Base-by-base conservation (phyloP, 768 basidiomycete species). In the Collybiopsis confluens region DNA sequence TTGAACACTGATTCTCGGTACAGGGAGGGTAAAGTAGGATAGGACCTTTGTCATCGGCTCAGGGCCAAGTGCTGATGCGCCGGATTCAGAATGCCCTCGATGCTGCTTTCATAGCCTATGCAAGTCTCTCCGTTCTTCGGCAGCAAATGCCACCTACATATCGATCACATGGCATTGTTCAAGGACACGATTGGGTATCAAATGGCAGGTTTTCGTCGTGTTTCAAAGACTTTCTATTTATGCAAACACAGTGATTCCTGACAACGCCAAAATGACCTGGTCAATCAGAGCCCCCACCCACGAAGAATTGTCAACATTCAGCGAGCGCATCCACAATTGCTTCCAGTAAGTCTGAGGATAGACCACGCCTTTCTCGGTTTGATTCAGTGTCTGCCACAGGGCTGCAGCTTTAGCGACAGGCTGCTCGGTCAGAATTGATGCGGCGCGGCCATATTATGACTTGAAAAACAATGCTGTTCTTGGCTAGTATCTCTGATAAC, bases 1-100 rank as follows among this genome's bases (percentile, higher is more conserved):
- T 43, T 2, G 26, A 2, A 11, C 26, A 18, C 44, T 45, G 11
- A 26, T 26, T 27, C 15, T 45, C 26, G 2, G 4, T 45, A 6
- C 55, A 80, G 79, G 88, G 89, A 94, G 67, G 92, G 87, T 21
- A 79, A 78, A 38, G n/a, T n/a, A n/a, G n/a, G n/a, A n/a, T n/a
- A n/a, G n/a, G n/a, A n/a, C n/a, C n/a, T n/a, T n/a, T n/a, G n/a
- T n/a, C n/a, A n/a, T n/a, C n/a, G n/a, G n/a, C n/a, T n/a, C n/a
- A n/a, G n/a, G n/a, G n/a, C n/a, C n/a, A n/a, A n/a, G n/a, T n/a
- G n/a, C n/a, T n/a, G n/a, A n/a, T n/a, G n/a, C n/a, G n/a, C n/a
- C n/a, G n/a, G n/a, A n/a, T n/a, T n/a, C n/a, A n/a, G n/a, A 94
- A 94, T 62, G 90, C 92, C 11, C 78, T 92, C 41, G 93, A 95